phyloP scores from a whole-genome alignment of 495 filamentous ascomycete genomes.

The Geopyxis carbonaria region DNA sequence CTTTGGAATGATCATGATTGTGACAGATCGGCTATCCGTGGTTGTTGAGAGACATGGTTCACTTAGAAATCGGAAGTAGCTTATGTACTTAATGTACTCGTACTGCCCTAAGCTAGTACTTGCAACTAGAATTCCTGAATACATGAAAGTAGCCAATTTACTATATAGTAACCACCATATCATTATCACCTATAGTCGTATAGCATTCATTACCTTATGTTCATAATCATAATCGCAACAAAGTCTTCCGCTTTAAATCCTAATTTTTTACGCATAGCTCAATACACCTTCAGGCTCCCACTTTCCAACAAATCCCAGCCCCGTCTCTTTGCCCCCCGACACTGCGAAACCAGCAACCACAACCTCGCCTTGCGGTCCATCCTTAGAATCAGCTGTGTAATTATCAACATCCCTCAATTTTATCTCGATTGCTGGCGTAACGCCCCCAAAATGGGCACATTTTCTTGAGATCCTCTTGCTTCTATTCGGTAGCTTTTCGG shows the following conservation, averaged over 20 bases:
- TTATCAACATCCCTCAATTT: conserved; percentile 43
- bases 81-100: no score
- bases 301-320: conserved; percentile 39
- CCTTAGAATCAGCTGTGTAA: conserved; percentile 41
- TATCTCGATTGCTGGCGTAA: conserved; percentile 63
- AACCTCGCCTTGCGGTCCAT: conserved; percentile 33
- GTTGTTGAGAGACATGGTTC: no score
- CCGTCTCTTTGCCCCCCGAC: conserved; percentile 38
- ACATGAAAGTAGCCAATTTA: no score
- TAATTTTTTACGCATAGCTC: conserved; percentile 13
- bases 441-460: conserved; percentile 63
- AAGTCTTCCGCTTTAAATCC: background rate
- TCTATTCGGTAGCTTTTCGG: conserved; percentile 19
- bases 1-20: no score
- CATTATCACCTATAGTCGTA: no score
- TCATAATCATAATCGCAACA: no score
- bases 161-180: no score
- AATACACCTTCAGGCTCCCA: conserved; percentile 23
- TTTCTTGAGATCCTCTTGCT: conserved; percentile 25
- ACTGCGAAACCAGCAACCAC: conserved; percentile 50
- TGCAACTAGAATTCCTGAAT: no score
- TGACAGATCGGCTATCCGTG: no score
- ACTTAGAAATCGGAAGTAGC: no score
- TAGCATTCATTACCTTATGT: no score
- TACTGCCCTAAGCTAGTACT: no score